Base-by-base conservation (phyloP, 75 land plant genomes). In the Selaginella moellendorffii region DNA sequence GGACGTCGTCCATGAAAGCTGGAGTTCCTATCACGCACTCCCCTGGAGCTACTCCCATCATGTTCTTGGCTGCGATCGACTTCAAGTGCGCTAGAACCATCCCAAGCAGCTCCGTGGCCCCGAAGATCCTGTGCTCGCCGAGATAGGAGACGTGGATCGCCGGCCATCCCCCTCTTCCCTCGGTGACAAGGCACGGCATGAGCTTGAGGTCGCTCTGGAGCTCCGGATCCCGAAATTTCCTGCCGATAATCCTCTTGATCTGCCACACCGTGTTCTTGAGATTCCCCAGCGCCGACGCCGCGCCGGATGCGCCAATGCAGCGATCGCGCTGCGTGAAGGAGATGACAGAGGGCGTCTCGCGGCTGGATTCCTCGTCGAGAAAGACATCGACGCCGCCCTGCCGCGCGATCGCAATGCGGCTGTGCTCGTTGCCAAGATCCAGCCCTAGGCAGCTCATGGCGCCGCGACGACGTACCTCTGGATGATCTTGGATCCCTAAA, bases 1-100 rank as follows among this genome's bases (percentile, higher is more conserved):
- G 93, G 52, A 81, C 68, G 68, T 87, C 87, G 26, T 79, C 81
- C 58, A 89, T 85, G 66, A 80, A 85, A 17, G 81, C 80, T 19
- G 96, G 96, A 20, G 85, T 81, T 26, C 96, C 95, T 53, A 85
- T 88, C 36, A 87, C 88, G 68, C 95, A 88, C 53, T 88, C 86
- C 18, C 77, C 81, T 61, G 31, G 81, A 31, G 85, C 90, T 22
- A 80, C 77, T 23, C 80, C 72, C 54, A 81, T 79, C 53, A 85
- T 66, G 71, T 83, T 85, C 78, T 75, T 85, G 76, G 76, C 78
- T 10, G 90, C 95, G 52, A 85, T 88, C 54, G 54, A 53, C 74
- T 86, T 89, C 66, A 83, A 42, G 63, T 89, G 54, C 1, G 96
- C 76, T 25, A 89, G 68, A 1, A 89, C 61, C 96, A 89, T 89